phyloP scores from a whole-genome alignment of 192 early-diverging fungal species.

The Linnemannia hyalina region DNA sequence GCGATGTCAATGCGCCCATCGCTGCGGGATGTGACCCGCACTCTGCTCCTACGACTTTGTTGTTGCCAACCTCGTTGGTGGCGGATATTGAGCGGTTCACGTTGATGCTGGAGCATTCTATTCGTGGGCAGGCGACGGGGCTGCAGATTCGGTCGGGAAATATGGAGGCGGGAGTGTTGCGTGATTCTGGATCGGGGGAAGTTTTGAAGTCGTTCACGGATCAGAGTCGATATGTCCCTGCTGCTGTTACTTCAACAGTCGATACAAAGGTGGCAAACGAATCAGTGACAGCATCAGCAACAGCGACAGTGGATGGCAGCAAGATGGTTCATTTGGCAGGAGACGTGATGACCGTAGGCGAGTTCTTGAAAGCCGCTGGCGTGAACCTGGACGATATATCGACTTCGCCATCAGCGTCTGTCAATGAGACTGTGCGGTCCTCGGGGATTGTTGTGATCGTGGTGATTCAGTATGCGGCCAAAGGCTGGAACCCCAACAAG shows the following conservation, averaged over 20 bases:
- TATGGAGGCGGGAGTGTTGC: constrained; percentile 45
- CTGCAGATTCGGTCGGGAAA: constrained; percentile 56
- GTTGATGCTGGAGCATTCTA: constrained; percentile 60
- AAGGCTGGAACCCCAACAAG: constrained; percentile 45
- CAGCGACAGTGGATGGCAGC: neutral
- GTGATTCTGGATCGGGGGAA: constrained; percentile 29
- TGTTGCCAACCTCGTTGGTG: constrained; percentile 44
- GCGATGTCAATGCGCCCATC: constrained; percentile 38
- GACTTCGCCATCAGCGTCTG: constrained; percentile 14
- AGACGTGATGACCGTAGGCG: constrained; percentile 54
- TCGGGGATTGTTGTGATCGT: constrained; percentile 58
- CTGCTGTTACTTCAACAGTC: neutral
- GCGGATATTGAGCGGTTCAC: constrained; percentile 59
- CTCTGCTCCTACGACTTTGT: neutral
- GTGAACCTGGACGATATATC: constrained; percentile 41
- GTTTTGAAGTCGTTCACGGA: constrained; percentile 40
- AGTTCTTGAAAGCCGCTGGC: constrained; percentile 53
- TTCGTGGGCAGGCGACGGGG: constrained; percentile 51
- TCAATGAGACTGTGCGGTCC: constrained; percentile 44
- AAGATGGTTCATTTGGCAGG: constrained; percentile 31
- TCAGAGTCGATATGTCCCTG: constrained; percentile 27
- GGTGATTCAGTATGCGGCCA: constrained; percentile 57
- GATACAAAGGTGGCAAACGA: neutral
- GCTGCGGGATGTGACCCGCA: constrained; percentile 32
- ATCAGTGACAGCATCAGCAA: neutral